Base-by-base conservation (phyloP, 2,329 filamentous ascomycete genomes). In the Hymenoscyphus linearis region DNA sequence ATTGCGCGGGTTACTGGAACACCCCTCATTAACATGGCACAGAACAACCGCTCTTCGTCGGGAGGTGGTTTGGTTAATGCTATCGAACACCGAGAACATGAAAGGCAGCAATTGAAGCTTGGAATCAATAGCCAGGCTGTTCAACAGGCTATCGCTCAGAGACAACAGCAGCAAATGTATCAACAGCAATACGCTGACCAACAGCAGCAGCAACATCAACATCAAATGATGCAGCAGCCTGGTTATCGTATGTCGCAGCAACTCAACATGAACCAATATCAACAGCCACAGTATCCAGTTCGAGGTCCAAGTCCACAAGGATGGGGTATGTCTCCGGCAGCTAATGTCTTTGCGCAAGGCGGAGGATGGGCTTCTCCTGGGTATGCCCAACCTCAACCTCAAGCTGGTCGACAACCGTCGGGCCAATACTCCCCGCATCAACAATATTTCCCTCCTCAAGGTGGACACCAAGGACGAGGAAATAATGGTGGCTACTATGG, bases 1-100 rank as follows among this genome's bases (percentile, higher is more conserved):
- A 83, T 96, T n/a, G 90, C 92, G 10, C 85, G 89, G 40, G 80
- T 91, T 67, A 96, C 91, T 0, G 89, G 90, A 0, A 86, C 85
- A 0, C 89, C 92, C 0, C 78, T 96, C 56, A 78, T 96, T 72
- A 82, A 82, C 4, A 82, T 82, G 56, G 64, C 82, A 80, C 62
- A 75, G 77, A 52, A 77, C 78, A 59, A 76, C 79, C 60, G 58
- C 56, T 57, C 62, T n/a, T 47, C 44, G 3, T n/a, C 36, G 10
- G 83, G 84, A 0, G 85, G 85, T 0, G 87, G 88, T 0, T 79
- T 96, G 1, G 85, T 96, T 6, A 90, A 88, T 1, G 88, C 89
- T 14, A 93, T 96, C 59, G 88, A 91, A 64, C 83, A 85, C 1
- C 84, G 92, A 14, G 90, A 97, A 73, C 85, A 86, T 12, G 91